A percentile compares a stretch with the other conserved stretches of the same genome.
Evolutionary conservation across 2,329 filamentous ascomycete genomes (phyloP).

Genomic region (Diaporthe caulivora): DNA sequence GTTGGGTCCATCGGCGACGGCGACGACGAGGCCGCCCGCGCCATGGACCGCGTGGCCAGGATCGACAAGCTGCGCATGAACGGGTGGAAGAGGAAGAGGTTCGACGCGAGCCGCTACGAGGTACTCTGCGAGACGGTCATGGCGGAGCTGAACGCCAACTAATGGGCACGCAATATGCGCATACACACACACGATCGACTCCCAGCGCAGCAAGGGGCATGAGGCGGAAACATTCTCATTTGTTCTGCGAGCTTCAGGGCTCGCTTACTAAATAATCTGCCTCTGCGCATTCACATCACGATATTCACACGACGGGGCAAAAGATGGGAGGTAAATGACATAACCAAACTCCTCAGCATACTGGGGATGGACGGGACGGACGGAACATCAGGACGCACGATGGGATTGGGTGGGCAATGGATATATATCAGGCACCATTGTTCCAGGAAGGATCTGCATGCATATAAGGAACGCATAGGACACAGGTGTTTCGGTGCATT

Average conservation of each 20-base stretch:
- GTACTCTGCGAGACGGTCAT: constrained; percentile 64
- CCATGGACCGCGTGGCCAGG: constrained; percentile 60
- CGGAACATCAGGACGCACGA: background rate
- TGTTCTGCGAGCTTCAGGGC: background rate
- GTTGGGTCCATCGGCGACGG: constrained; percentile 43
- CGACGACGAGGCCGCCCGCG: constrained; percentile 51
- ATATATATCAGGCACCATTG: background rate
- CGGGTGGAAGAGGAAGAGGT: constrained; percentile 69
- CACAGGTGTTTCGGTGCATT: constrained; percentile 19
- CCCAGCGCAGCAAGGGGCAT: background rate
- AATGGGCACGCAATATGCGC: background rate
- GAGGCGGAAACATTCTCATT: background rate
- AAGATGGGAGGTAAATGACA: background rate
- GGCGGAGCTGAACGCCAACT: constrained; percentile 58
- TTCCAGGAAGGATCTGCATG: background rate
- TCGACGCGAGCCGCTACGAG: constrained; percentile 66
- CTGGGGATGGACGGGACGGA: background rate
- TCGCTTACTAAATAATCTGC: background rate
- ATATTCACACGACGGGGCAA: constrained; percentile 1
- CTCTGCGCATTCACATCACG: constrained; percentile 14
- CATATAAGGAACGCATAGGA: constrained; percentile 9
- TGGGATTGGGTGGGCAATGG: background rate
- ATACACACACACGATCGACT: background rate
- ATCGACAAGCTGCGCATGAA: constrained; percentile 67
- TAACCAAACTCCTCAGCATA: background rate